These are phyloP conservation scores for Neurospora sp. DNA, from an alignment of 495 filamentous ascomycete genomes.

Conservation along the genomic window DNA sequence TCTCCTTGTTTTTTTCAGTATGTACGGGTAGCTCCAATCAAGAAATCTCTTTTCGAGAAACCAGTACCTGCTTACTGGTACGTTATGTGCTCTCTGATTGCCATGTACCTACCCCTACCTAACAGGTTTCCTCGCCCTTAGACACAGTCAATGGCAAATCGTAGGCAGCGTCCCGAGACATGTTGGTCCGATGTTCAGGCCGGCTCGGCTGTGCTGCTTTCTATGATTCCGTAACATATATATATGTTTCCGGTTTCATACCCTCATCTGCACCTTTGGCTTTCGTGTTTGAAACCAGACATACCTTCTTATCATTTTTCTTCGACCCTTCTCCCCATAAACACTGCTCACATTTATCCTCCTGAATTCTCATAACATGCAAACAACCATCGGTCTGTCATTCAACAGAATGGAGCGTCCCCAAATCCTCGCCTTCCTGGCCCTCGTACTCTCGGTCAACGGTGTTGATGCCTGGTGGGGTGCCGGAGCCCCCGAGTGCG, in stretches of 20 bases:
- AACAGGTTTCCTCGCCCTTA: neutral
- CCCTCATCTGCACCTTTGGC: too few relatives aligned
- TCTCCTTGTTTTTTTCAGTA: neutral
- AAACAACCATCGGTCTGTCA: neutral
- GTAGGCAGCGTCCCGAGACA: neutral
- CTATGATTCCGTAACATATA: neutral
- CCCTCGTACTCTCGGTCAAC: constrained; percentile 7
- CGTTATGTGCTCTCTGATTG: too few relatives aligned
- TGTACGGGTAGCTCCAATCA: neutral
- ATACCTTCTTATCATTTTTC: neutral
- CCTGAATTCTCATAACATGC: neutral
- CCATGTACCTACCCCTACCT: neutral
- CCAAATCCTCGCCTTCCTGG: constrained; percentile 5
- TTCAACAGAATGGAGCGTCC: neutral
- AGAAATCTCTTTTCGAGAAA: neutral
- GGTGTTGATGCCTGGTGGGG: constrained; percentile 23
- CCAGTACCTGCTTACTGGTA: too few relatives aligned
- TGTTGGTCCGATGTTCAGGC: neutral
- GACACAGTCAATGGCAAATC: neutral
- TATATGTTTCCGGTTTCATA: neutral
- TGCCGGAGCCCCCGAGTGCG: constrained; percentile 32
- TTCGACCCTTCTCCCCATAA: too few relatives aligned
- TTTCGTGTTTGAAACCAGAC: neutral
- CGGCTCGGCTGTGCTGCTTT: neutral
- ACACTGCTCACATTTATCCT: neutral